Base-by-base conservation (phyloP, 1,139 yeast genomes). In the Geotrichum klebahnii region DNA sequence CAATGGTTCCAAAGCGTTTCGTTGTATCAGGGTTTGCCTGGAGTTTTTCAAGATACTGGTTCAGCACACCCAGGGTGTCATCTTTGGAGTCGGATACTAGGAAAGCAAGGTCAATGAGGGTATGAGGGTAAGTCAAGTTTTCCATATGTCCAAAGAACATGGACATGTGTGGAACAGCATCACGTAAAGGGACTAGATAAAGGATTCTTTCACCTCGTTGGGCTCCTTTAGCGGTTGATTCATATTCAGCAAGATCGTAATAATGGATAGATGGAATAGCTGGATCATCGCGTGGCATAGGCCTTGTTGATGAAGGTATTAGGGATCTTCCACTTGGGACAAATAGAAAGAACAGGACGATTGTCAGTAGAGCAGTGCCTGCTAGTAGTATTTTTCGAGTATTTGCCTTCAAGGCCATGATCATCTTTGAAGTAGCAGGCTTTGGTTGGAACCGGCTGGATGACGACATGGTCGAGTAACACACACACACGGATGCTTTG, bases 81-180 rank as follows among this genome's bases (percentile, higher is more conserved):
- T 90, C 97, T 54, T 78, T 73, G 5, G 84, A 78, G 61, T 82
- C 88, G 38, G 82, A 77, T 14, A 82, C 82, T 55, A 82, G 63
- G 57, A 82, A 82, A 10, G 86, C 82, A 55, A 82, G 61, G 62
- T 82, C 88, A 47, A 82, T 76, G 51, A 80, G 69, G 57, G 78
- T 76, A 61, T 82, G 88, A 20, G 87, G 87, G 63, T 82, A 82
- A 0, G 84, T 76, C 61, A 81, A 68, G 59, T 76, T 75, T 49
- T 68, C 70, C 74, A 82, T 69, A 60, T 81, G 84, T 28, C 72
- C 72, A 61, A 82, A 81, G 62, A 82, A 80, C 79, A 81, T 77
- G 31, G 82, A 81, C 61, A 82, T 64, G 66, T 80, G 86, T 22
- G 77, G 72, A n/a, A 81, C 79, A 4, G 87, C 87, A 61, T 82